phyloP scores from a whole-genome alignment of 495 filamentous ascomycete genomes.

The Geoglossum glabrum region DNA sequence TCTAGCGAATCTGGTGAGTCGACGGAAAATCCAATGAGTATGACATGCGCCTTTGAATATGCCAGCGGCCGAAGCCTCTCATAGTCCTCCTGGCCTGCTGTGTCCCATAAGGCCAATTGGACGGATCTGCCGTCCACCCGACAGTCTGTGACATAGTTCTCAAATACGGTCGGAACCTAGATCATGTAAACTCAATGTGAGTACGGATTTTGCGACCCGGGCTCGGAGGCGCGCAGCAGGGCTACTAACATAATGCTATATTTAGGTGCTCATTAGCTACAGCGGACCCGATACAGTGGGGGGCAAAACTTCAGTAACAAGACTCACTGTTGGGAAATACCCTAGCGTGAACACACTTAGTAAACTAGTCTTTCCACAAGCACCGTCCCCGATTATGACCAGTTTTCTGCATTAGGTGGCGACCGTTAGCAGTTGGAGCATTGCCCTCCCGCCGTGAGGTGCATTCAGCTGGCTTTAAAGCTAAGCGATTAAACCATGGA shows the following conservation, averaged over 20 bases:
- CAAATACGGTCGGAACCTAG: conserved; percentile 15
- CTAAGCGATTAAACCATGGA: not conserved
- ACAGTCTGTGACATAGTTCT: conserved; percentile 28
- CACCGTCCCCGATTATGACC: conserved; percentile 97
- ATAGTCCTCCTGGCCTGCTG: conserved; percentile 28
- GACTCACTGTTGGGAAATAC: conserved; percentile 89
- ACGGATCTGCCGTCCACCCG: conserved; percentile 27
- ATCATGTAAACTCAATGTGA: not conserved
- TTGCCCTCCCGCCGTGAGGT: not conserved
- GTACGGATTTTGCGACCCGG: not conserved
- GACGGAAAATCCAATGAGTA: conserved; percentile 88
- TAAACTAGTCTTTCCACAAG: conserved; percentile 94
- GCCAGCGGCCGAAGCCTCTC: conserved; percentile 72
- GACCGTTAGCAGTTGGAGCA: not conserved
- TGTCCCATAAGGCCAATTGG: conserved; percentile 28
- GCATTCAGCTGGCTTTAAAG: not conserved
- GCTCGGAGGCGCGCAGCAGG: not conserved
- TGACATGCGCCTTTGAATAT: conserved; percentile 93
- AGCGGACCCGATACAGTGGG: not conserved
- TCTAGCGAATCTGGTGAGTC: conserved; percentile 93
- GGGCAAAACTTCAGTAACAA: not conserved
- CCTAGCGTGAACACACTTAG: conserved; percentile 95
- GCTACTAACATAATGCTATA: conserved; percentile 11
- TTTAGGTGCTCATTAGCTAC: not conserved
- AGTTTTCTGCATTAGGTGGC: conserved; percentile 47